A percentile compares a stretch with the other conserved stretches of the same genome.
These are phyloP conservation scores for Oenanthe javanica DNA, from an alignment of 140 eudicot species.

Conservation along the genomic window DNA sequence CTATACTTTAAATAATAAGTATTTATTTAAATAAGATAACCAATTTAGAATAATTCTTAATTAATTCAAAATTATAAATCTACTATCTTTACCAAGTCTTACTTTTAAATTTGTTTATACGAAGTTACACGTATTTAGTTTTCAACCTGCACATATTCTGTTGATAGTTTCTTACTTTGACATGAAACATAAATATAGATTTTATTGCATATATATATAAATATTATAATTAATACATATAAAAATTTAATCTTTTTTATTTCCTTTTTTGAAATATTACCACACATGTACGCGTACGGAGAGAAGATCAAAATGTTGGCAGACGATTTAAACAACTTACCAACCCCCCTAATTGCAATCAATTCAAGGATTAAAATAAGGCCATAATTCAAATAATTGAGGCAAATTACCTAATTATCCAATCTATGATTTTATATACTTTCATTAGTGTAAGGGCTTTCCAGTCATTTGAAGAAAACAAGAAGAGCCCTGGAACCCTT, in stretches of 20 bases:
- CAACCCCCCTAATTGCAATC: background rate
- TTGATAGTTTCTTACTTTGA: background rate
- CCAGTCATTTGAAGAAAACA: conserved; percentile 7
- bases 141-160: background rate
- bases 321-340: background rate
- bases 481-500: conserved; percentile 19
- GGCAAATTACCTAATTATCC: background rate
- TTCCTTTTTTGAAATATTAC: no score
- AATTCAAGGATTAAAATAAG: background rate
- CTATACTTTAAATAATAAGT: no score
- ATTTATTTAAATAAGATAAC: no score
- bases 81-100: background rate
- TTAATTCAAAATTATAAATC: no score
- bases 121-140: background rate
- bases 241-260: no score
- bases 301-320: background rate
- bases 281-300: no score
- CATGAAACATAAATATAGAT: no score
- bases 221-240: no score
- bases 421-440: background rate
- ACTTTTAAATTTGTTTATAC: background rate
- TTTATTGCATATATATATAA: no score
- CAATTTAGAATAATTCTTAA: background rate
- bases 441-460: conserved; percentile 7
- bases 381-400: background rate